Percentiles rank a stretch among this genome's conserved stretches.
Evolutionary conservation across 441 rosid species (phyloP).

Genomic region (Pelargonium myrrhifolium): DNA sequence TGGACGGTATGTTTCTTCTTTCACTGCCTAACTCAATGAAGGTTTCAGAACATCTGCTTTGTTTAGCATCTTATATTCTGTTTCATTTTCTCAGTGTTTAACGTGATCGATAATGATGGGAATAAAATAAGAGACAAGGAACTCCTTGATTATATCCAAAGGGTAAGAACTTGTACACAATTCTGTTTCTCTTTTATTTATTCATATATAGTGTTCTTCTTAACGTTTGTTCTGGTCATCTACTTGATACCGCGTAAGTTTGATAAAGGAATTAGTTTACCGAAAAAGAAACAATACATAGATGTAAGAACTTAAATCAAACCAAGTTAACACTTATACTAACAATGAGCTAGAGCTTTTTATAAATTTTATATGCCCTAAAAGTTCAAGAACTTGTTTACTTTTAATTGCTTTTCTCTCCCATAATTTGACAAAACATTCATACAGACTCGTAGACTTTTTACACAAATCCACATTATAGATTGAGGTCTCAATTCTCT

Average conservation of each 20-base stretch:
- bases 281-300: too few relatives aligned
- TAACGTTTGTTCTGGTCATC: neutral
- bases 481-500: neutral
- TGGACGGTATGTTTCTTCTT: slow-evolving; percentile 55
- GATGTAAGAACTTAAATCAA: too few relatives aligned
- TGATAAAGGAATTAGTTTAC: neutral
- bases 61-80: slow-evolving; percentile 9
- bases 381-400: too few relatives aligned
- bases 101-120: slow-evolving; percentile 65
- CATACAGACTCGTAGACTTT: too few relatives aligned
- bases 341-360: too few relatives aligned
- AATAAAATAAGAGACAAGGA: slow-evolving; percentile 73
- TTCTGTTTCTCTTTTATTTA: slow-evolving; percentile 5
- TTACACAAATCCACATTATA: neutral
- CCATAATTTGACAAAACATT: too few relatives aligned
- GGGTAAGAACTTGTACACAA: slow-evolving; percentile 34
- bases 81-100: slow-evolving; percentile 48
- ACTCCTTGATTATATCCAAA: slow-evolving; percentile 53
- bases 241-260: neutral
- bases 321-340: too few relatives aligned
- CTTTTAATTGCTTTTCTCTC: too few relatives aligned
- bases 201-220: neutral
- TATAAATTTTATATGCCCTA: too few relatives aligned
- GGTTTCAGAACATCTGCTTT: neutral
- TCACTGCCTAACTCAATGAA: neutral